phyloP scores from a whole-genome alignment of 2,329 filamentous ascomycete species.

The Helminthosporium solani region DNA sequence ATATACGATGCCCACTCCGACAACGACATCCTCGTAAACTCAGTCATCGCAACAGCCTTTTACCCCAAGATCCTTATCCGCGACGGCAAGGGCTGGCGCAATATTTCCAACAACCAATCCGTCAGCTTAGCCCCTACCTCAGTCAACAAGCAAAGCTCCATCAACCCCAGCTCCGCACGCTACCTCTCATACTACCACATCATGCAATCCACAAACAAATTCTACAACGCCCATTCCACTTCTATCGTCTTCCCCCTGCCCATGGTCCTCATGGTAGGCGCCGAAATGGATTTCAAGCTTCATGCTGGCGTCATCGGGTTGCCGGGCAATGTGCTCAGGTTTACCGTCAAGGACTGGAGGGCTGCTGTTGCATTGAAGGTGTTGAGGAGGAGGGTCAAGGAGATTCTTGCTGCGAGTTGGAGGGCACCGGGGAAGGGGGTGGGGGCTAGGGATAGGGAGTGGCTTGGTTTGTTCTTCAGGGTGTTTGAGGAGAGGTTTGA shows the following conservation, averaged over 20 bases:
- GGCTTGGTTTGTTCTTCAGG: constrained; percentile 42
- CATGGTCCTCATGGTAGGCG: constrained; percentile 71
- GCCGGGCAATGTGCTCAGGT: constrained; percentile 83
- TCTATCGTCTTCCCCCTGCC: constrained; percentile 78
- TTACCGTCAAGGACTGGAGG: constrained; percentile 85
- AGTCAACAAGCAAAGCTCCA: constrained; percentile 69
- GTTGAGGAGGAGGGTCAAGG: constrained; percentile 69
- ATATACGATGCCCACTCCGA: constrained; percentile 73
- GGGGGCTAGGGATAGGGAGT: constrained; percentile 43
- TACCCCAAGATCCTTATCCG: constrained; percentile 88
- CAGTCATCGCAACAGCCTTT: constrained; percentile 90
- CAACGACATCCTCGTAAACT: constrained; percentile 75
- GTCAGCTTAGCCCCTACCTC: constrained; percentile 86
- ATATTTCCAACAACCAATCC: constrained; percentile 87
- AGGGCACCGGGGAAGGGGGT: constrained; percentile 51
- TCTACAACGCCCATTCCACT: constrained; percentile 75
- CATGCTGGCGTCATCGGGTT: constrained; percentile 84
- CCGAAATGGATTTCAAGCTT: constrained; percentile 80
- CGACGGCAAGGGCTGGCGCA: constrained; percentile 84
- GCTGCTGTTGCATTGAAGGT: constrained; percentile 85
- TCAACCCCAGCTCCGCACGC: constrained; percentile 53
- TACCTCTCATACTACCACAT: constrained; percentile 97
- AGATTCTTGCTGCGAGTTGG: constrained; percentile 72
- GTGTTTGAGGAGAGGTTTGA: constrained; percentile 34
- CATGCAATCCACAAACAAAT: constrained; percentile 82